These are phyloP conservation scores for Trametes versicolor DNA, from an alignment of 1,284 basidiomycete species.

Conservation along the genomic window DNA sequence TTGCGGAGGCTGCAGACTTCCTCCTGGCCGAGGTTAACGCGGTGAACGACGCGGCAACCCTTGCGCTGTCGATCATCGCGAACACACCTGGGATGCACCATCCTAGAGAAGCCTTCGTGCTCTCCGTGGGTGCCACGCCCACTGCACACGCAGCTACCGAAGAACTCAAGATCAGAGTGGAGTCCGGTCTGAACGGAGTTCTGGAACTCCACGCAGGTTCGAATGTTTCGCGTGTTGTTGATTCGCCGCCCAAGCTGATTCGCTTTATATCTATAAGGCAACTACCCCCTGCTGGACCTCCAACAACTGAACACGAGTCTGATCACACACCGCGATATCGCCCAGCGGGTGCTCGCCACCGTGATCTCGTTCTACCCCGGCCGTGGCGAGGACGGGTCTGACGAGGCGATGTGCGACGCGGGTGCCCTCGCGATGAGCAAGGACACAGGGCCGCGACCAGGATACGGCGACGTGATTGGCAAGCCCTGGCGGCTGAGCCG, in stretches of 20 bases:
- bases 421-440: slow-evolving; percentile 89
- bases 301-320: slow-evolving; percentile 84
- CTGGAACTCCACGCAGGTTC: slow-evolving; percentile 82
- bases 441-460: slow-evolving; percentile 78
- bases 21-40: slow-evolving; percentile 78
- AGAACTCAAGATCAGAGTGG: slow-evolving; percentile 57
- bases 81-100: slow-evolving; percentile 43
- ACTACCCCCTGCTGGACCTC: slow-evolving; percentile 87
- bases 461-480: slow-evolving; percentile 77
- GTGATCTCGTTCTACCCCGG: slow-evolving; percentile 83
- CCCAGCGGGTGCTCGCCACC: slow-evolving; percentile 76
- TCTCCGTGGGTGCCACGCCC: slow-evolving; percentile 89
- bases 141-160: slow-evolving; percentile 80
- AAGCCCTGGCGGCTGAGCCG: slow-evolving; percentile 77
- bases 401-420: slow-evolving; percentile 85
- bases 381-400: slow-evolving; percentile 64
- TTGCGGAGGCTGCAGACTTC: slow-evolving; percentile 69
- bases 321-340: slow-evolving; percentile 63
- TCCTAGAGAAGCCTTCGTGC: slow-evolving; percentile 63
- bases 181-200: slow-evolving; percentile 61
- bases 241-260: neutral
- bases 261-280: slow-evolving; percentile 61
- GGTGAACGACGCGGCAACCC: slow-evolving; percentile 71
- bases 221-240: slow-evolving; percentile 21
- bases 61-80: slow-evolving; percentile 61